Evolutionary conservation across 768 basidiomycete species (phyloP).

Genomic region (Terana coerulea): DNA sequence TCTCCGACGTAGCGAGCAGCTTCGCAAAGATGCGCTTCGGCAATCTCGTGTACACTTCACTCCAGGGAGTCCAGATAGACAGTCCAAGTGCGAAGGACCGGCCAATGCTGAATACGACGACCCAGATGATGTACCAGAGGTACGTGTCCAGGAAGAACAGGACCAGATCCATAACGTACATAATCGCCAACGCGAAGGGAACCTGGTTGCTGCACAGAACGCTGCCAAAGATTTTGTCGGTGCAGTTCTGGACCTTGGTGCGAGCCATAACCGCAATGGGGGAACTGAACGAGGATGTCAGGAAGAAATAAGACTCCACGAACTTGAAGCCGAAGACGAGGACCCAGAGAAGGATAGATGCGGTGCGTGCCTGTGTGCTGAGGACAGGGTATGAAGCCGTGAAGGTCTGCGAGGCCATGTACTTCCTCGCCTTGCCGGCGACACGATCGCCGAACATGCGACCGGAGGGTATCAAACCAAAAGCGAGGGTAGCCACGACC

Average conservation of each 20-base stretch:
- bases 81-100: slow-evolving; percentile 90
- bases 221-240: slow-evolving; percentile 76
- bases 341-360: slow-evolving; percentile 85
- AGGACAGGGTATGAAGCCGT: slow-evolving; percentile 94
- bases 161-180: slow-evolving; percentile 98
- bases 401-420: slow-evolving; percentile 98
- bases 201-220: slow-evolving; percentile 89
- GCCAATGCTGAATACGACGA: slow-evolving; percentile 89
- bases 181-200: slow-evolving; percentile 91
- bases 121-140: slow-evolving; percentile 99
- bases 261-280: slow-evolving; percentile 97
- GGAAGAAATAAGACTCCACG: slow-evolving; percentile 95
- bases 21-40: slow-evolving; percentile 99
- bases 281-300: slow-evolving; percentile 94
- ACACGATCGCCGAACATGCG: slow-evolving; percentile 99
- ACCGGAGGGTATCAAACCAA: slow-evolving; percentile 90
- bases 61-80: slow-evolving; percentile 99
- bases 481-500: slow-evolving; percentile 74
- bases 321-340: slow-evolving; percentile 97
- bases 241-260: slow-evolving; percentile 89
- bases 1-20: slow-evolving; percentile 89
- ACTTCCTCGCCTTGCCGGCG: slow-evolving; percentile 95
- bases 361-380: slow-evolving; percentile 64
- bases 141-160: slow-evolving; percentile 99
- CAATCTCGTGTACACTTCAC: slow-evolving; percentile 91